Base-by-base conservation (phyloP, 306 rosid species). In the Oemleria cerasiformis region DNA sequence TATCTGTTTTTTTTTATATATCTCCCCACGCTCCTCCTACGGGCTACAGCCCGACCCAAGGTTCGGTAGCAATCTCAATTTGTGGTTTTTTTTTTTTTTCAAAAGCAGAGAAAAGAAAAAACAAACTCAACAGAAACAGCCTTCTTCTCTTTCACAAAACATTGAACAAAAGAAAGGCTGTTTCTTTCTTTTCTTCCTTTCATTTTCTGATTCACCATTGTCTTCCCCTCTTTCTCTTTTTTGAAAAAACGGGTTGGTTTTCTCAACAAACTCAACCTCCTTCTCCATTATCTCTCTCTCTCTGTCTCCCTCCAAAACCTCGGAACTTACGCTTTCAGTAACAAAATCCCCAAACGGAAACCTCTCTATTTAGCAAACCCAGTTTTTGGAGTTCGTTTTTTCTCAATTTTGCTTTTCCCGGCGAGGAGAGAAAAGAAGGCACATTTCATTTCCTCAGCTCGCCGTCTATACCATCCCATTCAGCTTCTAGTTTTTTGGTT, bases 311-410 rank as follows among this genome's bases (percentile, higher is more conserved):
- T 41, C 61, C 30, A n/a, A 15, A 73, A 65, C 88, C 84, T 85
- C 84, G 86, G 68, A 74, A 66, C 78, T 65, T 59, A 68, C 88
- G 87, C 83, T 75, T 70, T 73, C 76, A 76, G 74, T 45, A 60
- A 69, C 73, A 73, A 75, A 84, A 72, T 75, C 58, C 57, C 60
- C 53, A 61, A 53, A 56, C 9, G 65, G 55, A 56, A 70, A 70
- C 57, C 74, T 70, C 81, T 83, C 78, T 74, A 81, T 81, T 84
- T 76, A 54, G 67, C 76, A 69, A 79, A 76, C 84, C 83, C 81
- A 14, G 75, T 71, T 80, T 84, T 15, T 63, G 76, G 70, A 78
- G 30, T 75, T 80, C 48, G 81, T 43, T 81, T 75, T 79, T 40
- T 19, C 13, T 47, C 55, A 49, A 41, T 47, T 47, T 72, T 75